Base-by-base conservation (phyloP, 495 filamentous ascomycete genomes). In the Penicillium daleae region DNA sequence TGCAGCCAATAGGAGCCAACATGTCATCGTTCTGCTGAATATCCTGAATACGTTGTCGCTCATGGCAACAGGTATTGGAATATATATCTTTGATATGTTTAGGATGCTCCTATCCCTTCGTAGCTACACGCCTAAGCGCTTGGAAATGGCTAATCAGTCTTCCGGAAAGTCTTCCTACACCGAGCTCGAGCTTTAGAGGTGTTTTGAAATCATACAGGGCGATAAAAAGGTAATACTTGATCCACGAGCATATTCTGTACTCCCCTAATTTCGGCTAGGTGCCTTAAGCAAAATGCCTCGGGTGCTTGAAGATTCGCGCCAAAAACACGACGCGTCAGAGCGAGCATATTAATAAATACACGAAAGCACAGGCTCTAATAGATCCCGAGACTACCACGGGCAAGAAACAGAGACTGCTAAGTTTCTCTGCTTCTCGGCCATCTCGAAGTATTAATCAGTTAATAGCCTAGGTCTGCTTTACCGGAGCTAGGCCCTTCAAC, bases 401-500 rank as follows among this genome's bases (percentile, higher is more conserved):
- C 17, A 42, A 42, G 39, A 42, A 42, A 42, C 39, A 42, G 39
- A 42, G 6, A 42, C 39, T 42, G 2, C 39, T 42, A 42, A 42
- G 39, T 19, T 42, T 42, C n/a, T 42, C 17, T 42, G 39, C 33
- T 56, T 56, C 54, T 40, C 54, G 44, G 9, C 54, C 54, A 22
- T 56, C 54, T 27, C 54, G 54, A 27, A 27, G 21, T 56, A 56
- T 56, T 44, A 37, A 56, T 56, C 54, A 56, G 54, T 29, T 40
- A 40, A 56, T 56, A 56, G 54, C 54, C 9, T 21, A 56, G 54
- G 54, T 56, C 54, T 56, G 54, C 54, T 56, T 56, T 26, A 56
- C 54, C 26, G 54, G 32, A 56, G 54, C 54, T 42, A 56, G 54
- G 54, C 54, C 54, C 33, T 42, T 42, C 17, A 42, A 19, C 39